These are phyloP conservation scores for Platismatia glauca DNA, from an alignment of 495 filamentous ascomycete species.

Conservation along the genomic window DNA sequence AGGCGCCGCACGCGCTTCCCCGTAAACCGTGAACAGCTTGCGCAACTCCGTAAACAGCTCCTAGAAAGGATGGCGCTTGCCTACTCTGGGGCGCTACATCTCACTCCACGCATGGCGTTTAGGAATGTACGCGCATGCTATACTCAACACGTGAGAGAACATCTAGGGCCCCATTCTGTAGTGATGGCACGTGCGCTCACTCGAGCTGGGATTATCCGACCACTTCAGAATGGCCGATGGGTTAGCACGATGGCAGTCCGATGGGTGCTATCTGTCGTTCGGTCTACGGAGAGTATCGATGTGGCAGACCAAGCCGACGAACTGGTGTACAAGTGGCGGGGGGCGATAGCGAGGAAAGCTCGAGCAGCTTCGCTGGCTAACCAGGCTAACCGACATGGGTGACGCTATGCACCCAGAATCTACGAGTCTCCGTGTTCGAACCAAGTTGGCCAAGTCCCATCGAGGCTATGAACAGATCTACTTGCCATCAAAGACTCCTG, in stretches of 20 bases:
- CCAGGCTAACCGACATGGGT: neutral
- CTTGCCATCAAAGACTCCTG: neutral
- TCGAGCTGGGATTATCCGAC: constrained; percentile 23
- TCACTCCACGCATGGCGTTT: constrained; percentile 20
- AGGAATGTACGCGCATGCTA: constrained; percentile 25
- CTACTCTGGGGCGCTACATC: constrained; percentile 17
- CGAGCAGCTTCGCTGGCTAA: neutral
- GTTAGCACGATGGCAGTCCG: constrained; percentile 18
- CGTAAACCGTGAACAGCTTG: neutral
- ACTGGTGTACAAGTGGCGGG: constrained; percentile 22
- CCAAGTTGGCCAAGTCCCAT: neutral
- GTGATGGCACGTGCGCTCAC: constrained; percentile 24
- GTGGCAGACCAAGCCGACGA: constrained; percentile 24
- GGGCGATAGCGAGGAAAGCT: neutral
- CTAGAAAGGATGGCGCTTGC: constrained; percentile 24
- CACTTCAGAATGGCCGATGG: constrained; percentile 19
- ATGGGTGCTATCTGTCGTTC: constrained; percentile 24
- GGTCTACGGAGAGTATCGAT: constrained; percentile 23
- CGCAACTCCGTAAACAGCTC: constrained; percentile 9
- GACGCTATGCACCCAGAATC: too few species aligned
- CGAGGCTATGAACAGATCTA: neutral
- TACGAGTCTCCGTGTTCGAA: neutral
- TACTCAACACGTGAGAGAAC: constrained; percentile 20
- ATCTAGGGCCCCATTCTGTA: constrained; percentile 16
- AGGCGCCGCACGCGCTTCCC: neutral